phyloP scores from a whole-genome alignment of 345 rosid genomes.

The Salix viminalis region DNA sequence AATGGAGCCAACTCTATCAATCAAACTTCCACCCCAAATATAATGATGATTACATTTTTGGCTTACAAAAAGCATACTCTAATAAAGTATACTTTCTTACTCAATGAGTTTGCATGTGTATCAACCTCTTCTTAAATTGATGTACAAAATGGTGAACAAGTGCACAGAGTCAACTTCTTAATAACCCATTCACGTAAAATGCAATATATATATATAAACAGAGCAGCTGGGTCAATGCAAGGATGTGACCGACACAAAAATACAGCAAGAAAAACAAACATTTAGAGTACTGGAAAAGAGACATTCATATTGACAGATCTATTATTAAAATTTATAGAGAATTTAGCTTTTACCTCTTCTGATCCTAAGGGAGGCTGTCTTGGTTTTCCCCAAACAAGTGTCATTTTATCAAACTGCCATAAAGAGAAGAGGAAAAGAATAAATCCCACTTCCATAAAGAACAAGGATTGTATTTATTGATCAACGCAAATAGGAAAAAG shows the following conservation, averaged over 20 bases:
- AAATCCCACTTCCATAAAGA: background rate
- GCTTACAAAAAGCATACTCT: background rate
- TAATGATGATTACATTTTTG: background rate
- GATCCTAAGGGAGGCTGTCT: constrained; percentile 67
- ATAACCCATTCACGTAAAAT: background rate
- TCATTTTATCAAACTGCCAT: constrained; percentile 70
- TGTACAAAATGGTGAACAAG: background rate
- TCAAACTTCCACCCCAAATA: background rate
- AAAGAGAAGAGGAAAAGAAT: constrained; percentile 5
- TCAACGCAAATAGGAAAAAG: background rate
- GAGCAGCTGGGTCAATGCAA: background rate
- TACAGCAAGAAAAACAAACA: background rate
- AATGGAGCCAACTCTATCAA: background rate
- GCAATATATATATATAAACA: background rate
- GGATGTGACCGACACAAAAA: background rate
- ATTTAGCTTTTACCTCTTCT: constrained; percentile 55
- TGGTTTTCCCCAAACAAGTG: constrained; percentile 91
- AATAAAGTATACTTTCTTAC: background rate
- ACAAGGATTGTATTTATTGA: background rate
- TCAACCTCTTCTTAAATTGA: background rate
- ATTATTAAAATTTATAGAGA: background rate
- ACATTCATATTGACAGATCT: background rate
- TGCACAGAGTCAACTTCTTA: background rate
- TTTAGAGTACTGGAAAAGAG: background rate
- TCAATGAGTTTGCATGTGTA: background rate